Evolutionary conservation across 139 green algal genomes (phyloP).

Genomic region (Chlorella ohadii): DNA sequence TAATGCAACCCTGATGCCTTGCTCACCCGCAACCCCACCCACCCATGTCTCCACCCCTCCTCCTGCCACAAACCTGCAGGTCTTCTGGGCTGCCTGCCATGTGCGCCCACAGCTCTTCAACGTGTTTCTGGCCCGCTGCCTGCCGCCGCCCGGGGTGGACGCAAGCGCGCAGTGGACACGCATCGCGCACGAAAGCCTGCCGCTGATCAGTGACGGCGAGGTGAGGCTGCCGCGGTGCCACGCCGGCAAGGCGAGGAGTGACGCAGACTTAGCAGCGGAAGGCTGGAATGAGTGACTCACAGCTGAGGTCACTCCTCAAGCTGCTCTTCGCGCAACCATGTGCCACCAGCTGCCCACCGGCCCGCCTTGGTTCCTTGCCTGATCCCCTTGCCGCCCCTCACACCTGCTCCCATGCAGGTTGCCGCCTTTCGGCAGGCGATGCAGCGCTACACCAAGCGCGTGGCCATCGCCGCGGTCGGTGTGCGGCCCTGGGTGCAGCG

Average conservation of each 20-base stretch:
- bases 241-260: no score
- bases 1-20: no score
- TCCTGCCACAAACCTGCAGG: neutral
- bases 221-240: neutral
- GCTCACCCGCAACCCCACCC: neutral
- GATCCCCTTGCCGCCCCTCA: no score
- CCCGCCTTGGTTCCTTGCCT: no score
- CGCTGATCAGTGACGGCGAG: neutral
- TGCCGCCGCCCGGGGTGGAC: neutral
- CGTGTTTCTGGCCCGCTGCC: neutral
- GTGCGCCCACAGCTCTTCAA: neutral
- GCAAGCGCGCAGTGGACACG: neutral
- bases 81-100: neutral
- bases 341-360: no score
- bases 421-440: neutral
- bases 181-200: neutral
- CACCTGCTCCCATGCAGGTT: neutral
- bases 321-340: no score
- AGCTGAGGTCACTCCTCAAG: no score
- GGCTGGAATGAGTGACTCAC: no score
- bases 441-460: no score
- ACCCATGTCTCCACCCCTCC: neutral
- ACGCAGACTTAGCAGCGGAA: no score
- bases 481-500: slow-evolving; percentile 1
- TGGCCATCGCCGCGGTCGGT: neutral